Base-by-base conservation (phyloP, 345 rosid genomes). In the Hibiscus syriacus region DNA sequence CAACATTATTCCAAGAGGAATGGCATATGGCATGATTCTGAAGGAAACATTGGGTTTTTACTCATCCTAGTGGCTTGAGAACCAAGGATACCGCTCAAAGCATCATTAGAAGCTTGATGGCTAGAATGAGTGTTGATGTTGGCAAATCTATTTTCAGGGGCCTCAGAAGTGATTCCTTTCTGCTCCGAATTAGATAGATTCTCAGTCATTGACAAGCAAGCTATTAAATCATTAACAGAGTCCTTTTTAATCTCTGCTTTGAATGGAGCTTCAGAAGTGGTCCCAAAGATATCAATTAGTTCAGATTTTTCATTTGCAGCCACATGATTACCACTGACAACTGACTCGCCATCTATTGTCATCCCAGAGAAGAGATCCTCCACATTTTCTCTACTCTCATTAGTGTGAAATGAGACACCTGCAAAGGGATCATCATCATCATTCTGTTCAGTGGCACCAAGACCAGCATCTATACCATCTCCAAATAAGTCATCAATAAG, bases 301-400 rank as follows among this genome's bases (percentile, higher is more conserved):
- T 85, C 87, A 10, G 86, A 70, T 45, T 39, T 70, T 64, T 67
- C 63, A 62, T 67, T 73, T 30, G 60, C 68, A 3, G 73, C 50
- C 66, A 63, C 61, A 34, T 76, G 73, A 76, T 79, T 84, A 72
- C 58, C 85, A 72, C 69, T 70, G 60, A 64, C 70, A 57, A 69
- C 77, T 6, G 76, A 75, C 62, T 85, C 84, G 61, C 72, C 83
- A 78, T 78, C 92, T 39, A 91, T 55, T 65, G 79, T 76, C 95
- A 94, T 82, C 67, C 96, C 96, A 39, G 95, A 83, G 82, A 94
- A 94, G 50, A 94, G 80, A 75, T 89, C 96, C 17, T 84, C 85
- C 23, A 60, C 57, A 26, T 6, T 78, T 55, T 78, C 86, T 73
- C 74, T 74, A 72, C 60, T 78, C 73, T 74, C 82, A 62, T 55